phyloP scores from a whole-genome alignment of 2,329 filamentous ascomycete genomes.

The Fusarium coffeatum region DNA sequence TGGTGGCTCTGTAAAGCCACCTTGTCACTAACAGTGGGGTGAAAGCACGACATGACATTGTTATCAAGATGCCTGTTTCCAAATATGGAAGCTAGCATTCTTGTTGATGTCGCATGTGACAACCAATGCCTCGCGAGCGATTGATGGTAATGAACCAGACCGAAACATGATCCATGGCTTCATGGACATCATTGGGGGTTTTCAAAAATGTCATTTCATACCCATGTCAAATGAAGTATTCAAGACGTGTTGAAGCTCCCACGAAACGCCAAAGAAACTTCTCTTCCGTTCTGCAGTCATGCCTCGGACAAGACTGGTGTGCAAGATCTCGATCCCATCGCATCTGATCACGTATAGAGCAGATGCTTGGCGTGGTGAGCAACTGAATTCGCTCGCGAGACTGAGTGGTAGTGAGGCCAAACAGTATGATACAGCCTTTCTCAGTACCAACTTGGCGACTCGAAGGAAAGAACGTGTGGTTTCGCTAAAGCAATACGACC shows the following conservation, averaged over 20 bases:
- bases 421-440: background rate
- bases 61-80: background rate
- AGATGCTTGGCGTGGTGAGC: background rate
- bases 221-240: background rate
- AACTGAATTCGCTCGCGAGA: background rate
- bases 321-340: background rate
- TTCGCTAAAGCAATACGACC: background rate
- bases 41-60: background rate
- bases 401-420: background rate
- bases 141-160: background rate
- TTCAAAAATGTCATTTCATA: background rate
- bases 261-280: background rate
- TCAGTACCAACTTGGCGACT: background rate
- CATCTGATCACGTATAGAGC: background rate
- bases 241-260: background rate
- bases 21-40: conserved; percentile 13
- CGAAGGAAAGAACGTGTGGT: background rate
- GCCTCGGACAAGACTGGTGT: background rate
- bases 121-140: background rate
- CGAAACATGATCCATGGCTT: conserved; percentile 3
- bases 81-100: conserved; percentile 2
- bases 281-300: background rate
- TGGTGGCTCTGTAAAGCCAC: background rate
- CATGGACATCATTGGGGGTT: conserved; percentile 1
- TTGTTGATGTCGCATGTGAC: conserved; percentile 27